A percentile compares a stretch with the other conserved stretches of the same genome.
These are phyloP conservation scores for Cyclotella atomus DNA, from an alignment of 108 stramenopile species.

Conservation along the genomic window DNA sequence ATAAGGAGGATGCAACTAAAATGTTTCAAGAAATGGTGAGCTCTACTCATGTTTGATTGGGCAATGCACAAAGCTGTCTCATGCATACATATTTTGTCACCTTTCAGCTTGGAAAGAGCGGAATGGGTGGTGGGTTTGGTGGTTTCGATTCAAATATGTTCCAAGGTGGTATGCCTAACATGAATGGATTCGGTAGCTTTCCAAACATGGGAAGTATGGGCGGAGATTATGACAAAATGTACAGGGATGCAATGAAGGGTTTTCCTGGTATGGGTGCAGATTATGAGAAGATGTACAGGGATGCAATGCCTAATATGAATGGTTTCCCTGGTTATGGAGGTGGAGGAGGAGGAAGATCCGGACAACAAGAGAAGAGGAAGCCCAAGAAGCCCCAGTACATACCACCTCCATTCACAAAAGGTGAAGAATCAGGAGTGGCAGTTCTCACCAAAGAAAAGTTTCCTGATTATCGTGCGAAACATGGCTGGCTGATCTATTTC, in stretches of 20 bases:
- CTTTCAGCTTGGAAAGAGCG: not conserved
- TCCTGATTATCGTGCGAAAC: slow-evolving; percentile 62
- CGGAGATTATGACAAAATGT: slow-evolving; percentile 27
- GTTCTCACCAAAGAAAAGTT: slow-evolving; percentile 72
- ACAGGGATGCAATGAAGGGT: not conserved
- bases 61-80: not conserved
- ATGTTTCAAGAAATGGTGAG: slow-evolving; percentile 77
- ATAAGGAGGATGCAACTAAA: slow-evolving; percentile 37
- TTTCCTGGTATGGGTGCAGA: slow-evolving; percentile 15
- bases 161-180: slow-evolving; percentile 8
- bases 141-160: slow-evolving; percentile 28
- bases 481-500: slow-evolving; percentile 76
- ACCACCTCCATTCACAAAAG: slow-evolving; percentile 67
- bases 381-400: slow-evolving; percentile 3
- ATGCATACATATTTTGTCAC: not conserved
- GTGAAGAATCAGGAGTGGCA: slow-evolving; percentile 51
- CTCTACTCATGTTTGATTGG: not conserved
- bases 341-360: slow-evolving; percentile 12
- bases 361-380: slow-evolving; percentile 5
- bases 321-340: not conserved
- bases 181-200: slow-evolving; percentile 15
- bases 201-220: slow-evolving; percentile 1
- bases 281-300: too few species aligned
- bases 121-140: slow-evolving; percentile 13
- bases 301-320: not conserved